Base-by-base conservation (phyloP, 768 basidiomycete genomes). In the Amanita thiersii region DNA sequence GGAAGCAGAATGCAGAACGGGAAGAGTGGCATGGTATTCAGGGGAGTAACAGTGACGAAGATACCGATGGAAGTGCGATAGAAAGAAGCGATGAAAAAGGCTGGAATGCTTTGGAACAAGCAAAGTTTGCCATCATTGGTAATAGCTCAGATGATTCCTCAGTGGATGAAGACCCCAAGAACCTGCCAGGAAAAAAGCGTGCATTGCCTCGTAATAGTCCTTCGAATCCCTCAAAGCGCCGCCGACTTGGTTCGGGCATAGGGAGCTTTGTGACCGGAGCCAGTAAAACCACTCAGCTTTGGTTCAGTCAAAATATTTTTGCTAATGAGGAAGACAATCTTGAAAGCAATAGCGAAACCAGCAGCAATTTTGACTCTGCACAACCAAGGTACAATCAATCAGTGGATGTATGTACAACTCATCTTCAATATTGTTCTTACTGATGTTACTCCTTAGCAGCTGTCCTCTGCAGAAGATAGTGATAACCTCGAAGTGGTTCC, bases 251-350 rank as follows among this genome's bases (percentile, higher is more conserved):
- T 26, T 68, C 71, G 2, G 66, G 70, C 23, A 64, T 77, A 24
- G 66, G 67, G 15, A 59, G 56, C 25, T 61, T 67, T 0, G 56
- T 60, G 46, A 41, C 51, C 1, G 55, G 62, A 10, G 53, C 56
- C 9, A 78, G 72, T 50, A 72, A 72, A 34, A 70, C 80, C 33
- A 76, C 91, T 2, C 74, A 83, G 51, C 58, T 97, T n/a, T 99
- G 96, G 96, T 99, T 97, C 63, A 82, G 86, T 49, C 94, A 96
- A 61, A 84, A 86, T 38, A 61, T 96, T 32, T 99, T 99, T 69
- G 72, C 78, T 37, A 83, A 74, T 17, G 58, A 76, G 5, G 77
- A 73, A 31, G 72, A 58, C 7, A 32, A 53, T 4, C 56, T 64
- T 4, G 63, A 56, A 3, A 42, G 59, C 11, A 57, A 51, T 9